Conservation (phyloP, 768 basidiomycete genomes). For the Albatrellus ellisii region DNA sequence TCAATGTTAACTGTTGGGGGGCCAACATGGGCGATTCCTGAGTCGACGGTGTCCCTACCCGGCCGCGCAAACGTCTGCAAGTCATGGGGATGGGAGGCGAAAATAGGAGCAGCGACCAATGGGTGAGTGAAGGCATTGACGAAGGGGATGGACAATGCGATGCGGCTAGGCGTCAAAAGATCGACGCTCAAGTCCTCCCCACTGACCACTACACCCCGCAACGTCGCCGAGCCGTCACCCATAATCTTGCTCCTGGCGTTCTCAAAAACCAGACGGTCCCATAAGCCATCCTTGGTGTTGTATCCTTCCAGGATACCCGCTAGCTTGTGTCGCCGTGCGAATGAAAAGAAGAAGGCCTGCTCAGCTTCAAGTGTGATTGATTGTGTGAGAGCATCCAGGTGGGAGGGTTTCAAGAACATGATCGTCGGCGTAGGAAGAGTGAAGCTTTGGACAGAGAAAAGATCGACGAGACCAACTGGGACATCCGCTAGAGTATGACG, state of each 20-base stretch:
- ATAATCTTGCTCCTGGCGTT: slow-evolving; percentile 45
- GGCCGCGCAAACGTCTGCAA: slow-evolving; percentile 48
- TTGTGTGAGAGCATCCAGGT: slow-evolving; percentile 40
- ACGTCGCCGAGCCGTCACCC: slow-evolving; percentile 43
- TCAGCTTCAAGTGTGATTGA: slow-evolving; percentile 42
- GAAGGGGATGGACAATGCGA: slow-evolving; percentile 67
- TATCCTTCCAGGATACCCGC: slow-evolving; percentile 60
- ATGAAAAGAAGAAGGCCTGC: slow-evolving; percentile 38
- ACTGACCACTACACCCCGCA: slow-evolving; percentile 60
- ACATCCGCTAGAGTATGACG: neutral
- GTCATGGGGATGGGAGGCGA: slow-evolving; percentile 78
- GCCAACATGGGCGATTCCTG: slow-evolving; percentile 44
- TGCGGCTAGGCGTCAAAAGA: slow-evolving; percentile 46
- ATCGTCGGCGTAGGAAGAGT: slow-evolving; percentile 68
- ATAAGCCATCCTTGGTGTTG: slow-evolving; percentile 65
- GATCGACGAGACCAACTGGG: slow-evolving; percentile 21
- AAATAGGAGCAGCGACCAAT: slow-evolving; percentile 59
- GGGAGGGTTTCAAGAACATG: slow-evolving; percentile 55
- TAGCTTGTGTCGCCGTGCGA: slow-evolving; percentile 73
- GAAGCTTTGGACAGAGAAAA: slow-evolving; percentile 32
- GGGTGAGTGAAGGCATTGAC: slow-evolving; percentile 51
- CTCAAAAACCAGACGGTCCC: slow-evolving; percentile 73
- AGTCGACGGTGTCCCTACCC: slow-evolving; percentile 22
- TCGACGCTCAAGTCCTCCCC: slow-evolving; percentile 45
- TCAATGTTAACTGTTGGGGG: slow-evolving; percentile 83